Conservation (phyloP, 140 eudicot species). For the Stevia rebaudiana region DNA sequence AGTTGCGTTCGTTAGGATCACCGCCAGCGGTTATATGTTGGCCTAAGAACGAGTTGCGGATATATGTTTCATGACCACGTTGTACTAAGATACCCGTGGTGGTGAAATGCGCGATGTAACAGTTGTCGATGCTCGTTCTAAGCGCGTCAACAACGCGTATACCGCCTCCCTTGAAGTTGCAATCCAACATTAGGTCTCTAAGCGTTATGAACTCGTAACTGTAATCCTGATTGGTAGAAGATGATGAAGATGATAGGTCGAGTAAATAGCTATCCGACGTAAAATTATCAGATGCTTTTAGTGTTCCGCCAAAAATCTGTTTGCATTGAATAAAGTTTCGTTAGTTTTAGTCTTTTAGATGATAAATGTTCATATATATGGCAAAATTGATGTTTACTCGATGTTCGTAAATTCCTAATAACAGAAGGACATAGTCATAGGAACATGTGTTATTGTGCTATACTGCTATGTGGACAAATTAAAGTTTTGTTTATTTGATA, state of each 20-base stretch:
- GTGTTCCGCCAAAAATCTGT: slow-evolving; percentile 89
- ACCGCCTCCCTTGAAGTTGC: slow-evolving; percentile 67
- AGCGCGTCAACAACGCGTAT: slow-evolving; percentile 45
- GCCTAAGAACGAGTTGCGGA: slow-evolving; percentile 61
- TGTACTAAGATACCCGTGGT: slow-evolving; percentile 59
- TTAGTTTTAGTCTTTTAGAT: neutral
- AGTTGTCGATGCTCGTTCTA: slow-evolving; percentile 60
- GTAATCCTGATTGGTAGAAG: slow-evolving; percentile 30
- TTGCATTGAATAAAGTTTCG: neutral
- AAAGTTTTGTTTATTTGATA: no score
- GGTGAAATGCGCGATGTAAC: slow-evolving; percentile 64
- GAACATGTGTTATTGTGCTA: no score
- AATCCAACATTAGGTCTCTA: slow-evolving; percentile 62
- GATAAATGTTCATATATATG: neutral
- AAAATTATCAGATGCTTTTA: slow-evolving; percentile 60
- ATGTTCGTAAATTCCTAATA: neutral
- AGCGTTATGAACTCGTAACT: slow-evolving; percentile 58
- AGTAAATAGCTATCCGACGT: slow-evolving; percentile 49
- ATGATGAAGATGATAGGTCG: slow-evolving; percentile 46
- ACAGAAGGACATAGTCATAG: no score
- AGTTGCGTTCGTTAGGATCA: slow-evolving; percentile 48
- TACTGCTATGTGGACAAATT: no score
- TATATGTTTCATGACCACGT: slow-evolving; percentile 81
- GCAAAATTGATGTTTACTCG: neutral
- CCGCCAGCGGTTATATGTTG: slow-evolving; percentile 79